Base-by-base conservation (phyloP, 2,329 filamentous ascomycete genomes). In the Pyricularia sp. region DNA sequence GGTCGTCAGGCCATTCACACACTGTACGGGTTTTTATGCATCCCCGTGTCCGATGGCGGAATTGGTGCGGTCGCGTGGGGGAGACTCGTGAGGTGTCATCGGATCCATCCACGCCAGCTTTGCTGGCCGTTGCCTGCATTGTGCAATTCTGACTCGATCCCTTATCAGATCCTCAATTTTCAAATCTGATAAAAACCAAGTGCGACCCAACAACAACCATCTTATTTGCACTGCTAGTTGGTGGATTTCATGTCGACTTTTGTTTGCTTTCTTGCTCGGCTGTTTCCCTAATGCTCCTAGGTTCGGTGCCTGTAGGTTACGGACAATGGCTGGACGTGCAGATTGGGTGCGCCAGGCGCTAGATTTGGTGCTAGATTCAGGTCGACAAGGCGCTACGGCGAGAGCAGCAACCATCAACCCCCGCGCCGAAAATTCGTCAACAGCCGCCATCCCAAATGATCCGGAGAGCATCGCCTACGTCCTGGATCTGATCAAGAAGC, bases 381-480 rank as follows among this genome's bases (percentile, higher is more conserved):
- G 59, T 7, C 59, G 25, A 30, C 25, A 11, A 30, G 59, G 25
- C 59, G 59, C 59, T 28, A 63, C 26, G 26, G 28, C 23, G 14
- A 61, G 59, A 17, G 25, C 59, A 20, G 25, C 26, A 30, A 11
- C 26, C 59, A 20, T 63, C 1, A 20, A 0, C 25, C 26, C 25
- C 2, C 14, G 5, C 25, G 14, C 26, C 26, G 14, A 63, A 14
- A 26, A 28, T 26, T 28, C 25, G 14, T 30, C 59, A 20, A 7
- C 26, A 9, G 6, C 59, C 59, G 25, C 65, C n/a, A n/a, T 36
- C 12, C 65, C 30, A 36, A 26, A 66, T 9, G 67, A 68, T 50
- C 67, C 67, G 9, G 58, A 30, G 2, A 68, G 36, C 31, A 36
- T 63, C 67, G 67, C 67, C 23, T 68, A 68, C 23, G 33, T 68